Conservation (phyloP, 1,284 basidiomycete species). For the Apiotrichum akiyoshidainum region DNA sequence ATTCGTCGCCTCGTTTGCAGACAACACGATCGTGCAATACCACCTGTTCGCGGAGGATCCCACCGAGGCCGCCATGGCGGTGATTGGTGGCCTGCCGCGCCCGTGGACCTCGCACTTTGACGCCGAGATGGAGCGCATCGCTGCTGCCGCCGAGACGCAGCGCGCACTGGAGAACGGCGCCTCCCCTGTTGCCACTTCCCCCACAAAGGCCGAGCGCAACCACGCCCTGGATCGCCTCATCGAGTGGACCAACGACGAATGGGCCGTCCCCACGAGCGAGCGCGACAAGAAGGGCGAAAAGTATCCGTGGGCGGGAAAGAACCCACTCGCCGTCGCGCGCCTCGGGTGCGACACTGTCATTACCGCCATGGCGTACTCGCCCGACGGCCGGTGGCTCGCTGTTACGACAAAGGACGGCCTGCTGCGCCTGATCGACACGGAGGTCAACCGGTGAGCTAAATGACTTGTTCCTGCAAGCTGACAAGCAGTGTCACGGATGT, state of each 20-base stretch:
- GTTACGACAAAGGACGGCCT: constrained; percentile 85
- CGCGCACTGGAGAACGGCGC: background rate
- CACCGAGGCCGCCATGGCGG: constrained; percentile 17
- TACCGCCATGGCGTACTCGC: constrained; percentile 82
- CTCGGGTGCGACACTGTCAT: constrained; percentile 56
- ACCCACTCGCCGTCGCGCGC: constrained; percentile 48
- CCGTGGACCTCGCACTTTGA: constrained; percentile 43
- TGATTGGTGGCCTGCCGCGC: constrained; percentile 22
- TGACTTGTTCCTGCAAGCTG: background rate
- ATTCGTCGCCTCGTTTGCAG: constrained; percentile 85
- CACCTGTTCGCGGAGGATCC: constrained; percentile 48
- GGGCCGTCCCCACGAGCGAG: constrained; percentile 27
- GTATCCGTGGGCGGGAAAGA: constrained; percentile 47
- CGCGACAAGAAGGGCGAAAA: constrained; percentile 35
- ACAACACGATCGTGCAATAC: constrained; percentile 52
- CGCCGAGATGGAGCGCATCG: constrained; percentile 8
- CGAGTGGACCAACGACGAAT: constrained; percentile 50
- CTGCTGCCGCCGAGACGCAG: background rate
- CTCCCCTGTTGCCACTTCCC: background rate
- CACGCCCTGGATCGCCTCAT: constrained; percentile 29
- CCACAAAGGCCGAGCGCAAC: constrained; percentile 5
- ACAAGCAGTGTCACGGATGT: constrained; percentile 74
- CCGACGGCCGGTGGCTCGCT: constrained; percentile 80
- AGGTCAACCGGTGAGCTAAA: constrained; percentile 66
- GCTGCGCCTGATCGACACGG: constrained; percentile 77